Conservation (phyloP, 1,139 yeast species). For the Tardiomyces blankii region DNA sequence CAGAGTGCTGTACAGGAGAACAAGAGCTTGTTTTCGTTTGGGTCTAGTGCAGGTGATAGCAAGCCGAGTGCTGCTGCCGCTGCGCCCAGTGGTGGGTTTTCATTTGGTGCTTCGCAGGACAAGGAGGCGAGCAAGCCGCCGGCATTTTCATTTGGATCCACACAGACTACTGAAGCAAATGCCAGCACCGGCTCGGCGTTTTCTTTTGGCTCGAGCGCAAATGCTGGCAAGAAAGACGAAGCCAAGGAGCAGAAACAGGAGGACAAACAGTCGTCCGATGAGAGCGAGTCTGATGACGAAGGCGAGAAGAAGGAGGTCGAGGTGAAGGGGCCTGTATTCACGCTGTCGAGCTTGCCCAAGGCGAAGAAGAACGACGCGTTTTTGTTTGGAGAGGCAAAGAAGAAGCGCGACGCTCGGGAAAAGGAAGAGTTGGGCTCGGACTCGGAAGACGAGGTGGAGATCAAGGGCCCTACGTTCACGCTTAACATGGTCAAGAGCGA, state of each 20-base stretch:
- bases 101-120: conserved; percentile 6
- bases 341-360: neutral
- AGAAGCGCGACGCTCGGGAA: neutral
- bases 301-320: neutral
- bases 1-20: neutral
- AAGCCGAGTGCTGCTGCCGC: conserved; percentile 7
- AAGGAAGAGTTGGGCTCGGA: conserved; percentile 28
- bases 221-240: neutral
- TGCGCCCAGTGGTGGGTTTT: conserved; percentile 4
- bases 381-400: neutral
- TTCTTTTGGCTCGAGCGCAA: neutral
- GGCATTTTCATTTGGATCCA: conserved; percentile 7
- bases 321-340: neutral
- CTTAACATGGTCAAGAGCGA: conserved; percentile 16
- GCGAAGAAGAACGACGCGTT: neutral
- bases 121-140: conserved; percentile 5
- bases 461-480: conserved; percentile 59
- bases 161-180: neutral
- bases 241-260: neutral
- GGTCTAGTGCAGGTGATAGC: conserved; percentile 3
- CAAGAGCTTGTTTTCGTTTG: conserved; percentile 3
- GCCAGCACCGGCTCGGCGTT: conserved; percentile 1
- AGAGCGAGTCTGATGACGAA: neutral
- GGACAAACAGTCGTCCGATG: neutral
- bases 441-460: conserved; percentile 13